A percentile compares a stretch with the other conserved stretches of the same genome.
Conservation (phyloP, 2,329 filamentous ascomycete species). For the Botryosphaeria dothidea region DNA sequence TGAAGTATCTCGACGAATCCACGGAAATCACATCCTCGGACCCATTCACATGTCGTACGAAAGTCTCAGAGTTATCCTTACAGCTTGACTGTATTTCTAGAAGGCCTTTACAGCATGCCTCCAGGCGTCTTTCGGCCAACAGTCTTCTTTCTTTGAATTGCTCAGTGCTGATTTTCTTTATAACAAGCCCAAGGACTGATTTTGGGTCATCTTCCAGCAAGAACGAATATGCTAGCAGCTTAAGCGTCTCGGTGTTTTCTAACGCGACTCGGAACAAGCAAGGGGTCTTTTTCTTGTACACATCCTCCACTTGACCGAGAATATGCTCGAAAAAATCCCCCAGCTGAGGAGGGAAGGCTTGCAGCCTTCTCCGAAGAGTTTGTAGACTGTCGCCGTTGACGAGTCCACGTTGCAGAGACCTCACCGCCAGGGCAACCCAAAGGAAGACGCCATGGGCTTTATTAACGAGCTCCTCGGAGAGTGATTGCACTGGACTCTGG, state of each 20-base stretch:
- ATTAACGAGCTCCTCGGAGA: background rate
- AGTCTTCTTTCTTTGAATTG: too few relatives aligned
- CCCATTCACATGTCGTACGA: too few relatives aligned
- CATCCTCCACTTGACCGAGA: background rate
- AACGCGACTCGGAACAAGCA: background rate
- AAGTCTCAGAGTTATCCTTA: too few relatives aligned
- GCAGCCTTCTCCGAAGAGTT: background rate
- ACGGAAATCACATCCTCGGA: too few relatives aligned
- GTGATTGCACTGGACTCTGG: too few relatives aligned
- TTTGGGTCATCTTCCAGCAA: background rate
- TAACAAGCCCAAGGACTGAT: constrained; percentile 24
- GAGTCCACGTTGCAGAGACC: constrained; percentile 10
- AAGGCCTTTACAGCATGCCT: too few relatives aligned
- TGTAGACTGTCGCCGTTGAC: constrained; percentile 11
- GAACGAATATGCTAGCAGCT: background rate
- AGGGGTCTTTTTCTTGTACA: background rate
- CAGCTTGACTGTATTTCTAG: too few relatives aligned
- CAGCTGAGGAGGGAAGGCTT: background rate
- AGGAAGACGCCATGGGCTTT: constrained; percentile 18
- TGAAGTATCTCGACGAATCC: too few relatives aligned
- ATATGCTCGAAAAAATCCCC: background rate
- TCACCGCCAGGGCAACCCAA: constrained; percentile 11
- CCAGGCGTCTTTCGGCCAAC: too few relatives aligned
- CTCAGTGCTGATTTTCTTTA: too few relatives aligned
- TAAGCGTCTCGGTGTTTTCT: background rate